These are phyloP conservation scores for Bothriochloa decipiens DNA, from an alignment of 176 grass and related monocot genomes.

Conservation along the genomic window DNA sequence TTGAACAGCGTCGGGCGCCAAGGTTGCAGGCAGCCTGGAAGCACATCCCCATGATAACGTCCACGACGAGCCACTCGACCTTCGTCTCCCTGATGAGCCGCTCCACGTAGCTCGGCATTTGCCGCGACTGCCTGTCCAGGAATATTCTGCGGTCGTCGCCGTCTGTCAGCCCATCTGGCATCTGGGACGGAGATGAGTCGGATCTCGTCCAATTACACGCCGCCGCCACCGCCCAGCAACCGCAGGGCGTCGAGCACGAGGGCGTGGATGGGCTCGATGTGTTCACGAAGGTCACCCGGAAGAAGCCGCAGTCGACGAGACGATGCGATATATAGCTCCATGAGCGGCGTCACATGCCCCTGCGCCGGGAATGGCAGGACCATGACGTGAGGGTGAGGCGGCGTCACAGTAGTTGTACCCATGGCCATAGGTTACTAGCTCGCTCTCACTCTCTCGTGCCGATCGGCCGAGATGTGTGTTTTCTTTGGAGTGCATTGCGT, in stretches of 20 bases:
- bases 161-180: slow-evolving; percentile 48
- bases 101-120: slow-evolving; percentile 32
- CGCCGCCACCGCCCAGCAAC: not conserved
- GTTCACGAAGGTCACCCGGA: slow-evolving; percentile 56
- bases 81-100: slow-evolving; percentile 9
- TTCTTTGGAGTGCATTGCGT: no score
- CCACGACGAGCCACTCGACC: slow-evolving; percentile 57
- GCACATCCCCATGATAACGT: slow-evolving; percentile 61
- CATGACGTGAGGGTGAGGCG: slow-evolving; percentile 34
- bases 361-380: slow-evolving; percentile 48
- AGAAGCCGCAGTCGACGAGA: slow-evolving; percentile 54
- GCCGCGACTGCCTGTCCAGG: slow-evolving; percentile 30
- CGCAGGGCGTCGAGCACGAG: slow-evolving; percentile 31
- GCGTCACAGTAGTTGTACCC: not conserved
- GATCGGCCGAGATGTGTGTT: no score
- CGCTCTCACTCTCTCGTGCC: no score
- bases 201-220: not conserved
- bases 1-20: slow-evolving; percentile 49
- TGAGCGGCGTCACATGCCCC: slow-evolving; percentile 61
- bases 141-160: slow-evolving; percentile 65
- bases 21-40: slow-evolving; percentile 47
- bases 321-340: slow-evolving; percentile 62
- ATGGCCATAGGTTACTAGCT: no score
- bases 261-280: slow-evolving; percentile 51
- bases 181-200: slow-evolving; percentile 51